These are phyloP conservation scores for Ramaria rubella DNA, from an alignment of 768 basidiomycete genomes.

Conservation along the genomic window DNA sequence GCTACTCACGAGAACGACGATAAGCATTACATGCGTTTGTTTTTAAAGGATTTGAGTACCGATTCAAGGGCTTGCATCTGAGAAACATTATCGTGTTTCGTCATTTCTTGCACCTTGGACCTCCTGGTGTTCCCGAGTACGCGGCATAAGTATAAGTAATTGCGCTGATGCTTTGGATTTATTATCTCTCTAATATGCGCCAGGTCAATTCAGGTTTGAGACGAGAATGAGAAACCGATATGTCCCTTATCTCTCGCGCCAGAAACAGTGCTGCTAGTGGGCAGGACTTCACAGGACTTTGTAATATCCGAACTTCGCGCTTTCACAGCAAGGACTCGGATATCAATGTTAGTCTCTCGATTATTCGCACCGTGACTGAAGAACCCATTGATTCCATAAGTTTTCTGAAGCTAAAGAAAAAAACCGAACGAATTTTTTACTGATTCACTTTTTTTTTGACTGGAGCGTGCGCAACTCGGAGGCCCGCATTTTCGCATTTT, in stretches of 20 bases:
- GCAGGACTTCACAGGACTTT: conserved; percentile 6
- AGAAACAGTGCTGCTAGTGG: background rate
- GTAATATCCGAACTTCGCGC: conserved; percentile 35
- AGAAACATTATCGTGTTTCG: no score
- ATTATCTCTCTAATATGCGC: background rate
- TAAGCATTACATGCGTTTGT: no score
- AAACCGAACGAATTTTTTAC: background rate
- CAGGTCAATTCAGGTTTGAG: conserved; percentile 9
- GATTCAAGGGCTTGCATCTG: no score
- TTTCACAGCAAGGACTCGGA: conserved; percentile 25
- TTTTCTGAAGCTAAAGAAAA: background rate
- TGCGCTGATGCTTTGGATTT: background rate
- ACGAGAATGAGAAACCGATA: conserved; percentile 34
- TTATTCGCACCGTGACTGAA: background rate
- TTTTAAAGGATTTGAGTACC: no score
- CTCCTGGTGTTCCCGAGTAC: no score
- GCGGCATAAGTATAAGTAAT: conserved; percentile 29
- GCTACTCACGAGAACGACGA: no score
- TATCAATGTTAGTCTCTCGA: conserved; percentile 24
- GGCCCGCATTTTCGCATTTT: background rate
- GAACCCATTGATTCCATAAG: background rate
- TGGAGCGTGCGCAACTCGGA: background rate
- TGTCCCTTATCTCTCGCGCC: conserved; percentile 17
- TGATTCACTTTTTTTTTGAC: background rate
- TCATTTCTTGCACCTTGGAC: no score